Conservation (phyloP, 2,329 filamentous ascomycete genomes). For the Penicillium sp. region DNA sequence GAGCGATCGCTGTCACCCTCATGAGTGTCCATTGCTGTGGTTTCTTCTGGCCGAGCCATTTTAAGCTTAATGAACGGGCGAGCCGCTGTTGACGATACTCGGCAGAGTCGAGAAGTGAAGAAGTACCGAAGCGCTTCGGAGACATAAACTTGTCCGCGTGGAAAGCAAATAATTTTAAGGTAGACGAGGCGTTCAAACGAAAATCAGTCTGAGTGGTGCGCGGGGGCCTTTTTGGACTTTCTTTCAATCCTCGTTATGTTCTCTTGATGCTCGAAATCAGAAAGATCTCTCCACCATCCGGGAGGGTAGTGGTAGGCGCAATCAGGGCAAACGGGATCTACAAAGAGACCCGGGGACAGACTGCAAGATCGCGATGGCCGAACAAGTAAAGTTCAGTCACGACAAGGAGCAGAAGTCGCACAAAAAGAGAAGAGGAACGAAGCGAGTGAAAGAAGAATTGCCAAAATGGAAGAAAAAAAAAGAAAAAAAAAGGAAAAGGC, state of each 20-base stretch:
- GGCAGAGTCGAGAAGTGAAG: slow-evolving; percentile 31
- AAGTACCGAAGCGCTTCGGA: slow-evolving; percentile 32
- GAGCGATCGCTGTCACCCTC: slow-evolving; percentile 25
- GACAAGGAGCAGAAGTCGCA: slow-evolving; percentile 8
- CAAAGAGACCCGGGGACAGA: slow-evolving; percentile 9
- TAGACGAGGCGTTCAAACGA: neutral
- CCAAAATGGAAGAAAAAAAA: slow-evolving; percentile 14
- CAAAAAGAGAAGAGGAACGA: slow-evolving; percentile 11
- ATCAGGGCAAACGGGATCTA: slow-evolving; percentile 15
- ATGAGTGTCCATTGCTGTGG: slow-evolving; percentile 21
- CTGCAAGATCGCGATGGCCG: slow-evolving; percentile 3
- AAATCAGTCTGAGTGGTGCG: neutral
- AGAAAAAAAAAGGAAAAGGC: slow-evolving; percentile 12
- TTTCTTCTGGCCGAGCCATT: slow-evolving; percentile 42
- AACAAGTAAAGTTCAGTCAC: slow-evolving; percentile 2
- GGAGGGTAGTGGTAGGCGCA: neutral
- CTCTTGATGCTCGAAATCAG: neutral
- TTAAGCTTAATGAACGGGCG: slow-evolving; percentile 39
- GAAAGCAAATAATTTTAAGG: neutral
- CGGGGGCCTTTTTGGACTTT: neutral
- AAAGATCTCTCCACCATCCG: neutral
- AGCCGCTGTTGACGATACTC: slow-evolving; percentile 40
- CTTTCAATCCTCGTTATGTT: neutral
- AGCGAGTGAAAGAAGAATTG: neutral
- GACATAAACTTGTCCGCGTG: slow-evolving; percentile 38